Percentiles rank a stretch among this genome's conserved stretches.
These are phyloP conservation scores for Euphrasia confusa DNA, from an alignment of 257 asterid species.

Conservation along the genomic window DNA sequence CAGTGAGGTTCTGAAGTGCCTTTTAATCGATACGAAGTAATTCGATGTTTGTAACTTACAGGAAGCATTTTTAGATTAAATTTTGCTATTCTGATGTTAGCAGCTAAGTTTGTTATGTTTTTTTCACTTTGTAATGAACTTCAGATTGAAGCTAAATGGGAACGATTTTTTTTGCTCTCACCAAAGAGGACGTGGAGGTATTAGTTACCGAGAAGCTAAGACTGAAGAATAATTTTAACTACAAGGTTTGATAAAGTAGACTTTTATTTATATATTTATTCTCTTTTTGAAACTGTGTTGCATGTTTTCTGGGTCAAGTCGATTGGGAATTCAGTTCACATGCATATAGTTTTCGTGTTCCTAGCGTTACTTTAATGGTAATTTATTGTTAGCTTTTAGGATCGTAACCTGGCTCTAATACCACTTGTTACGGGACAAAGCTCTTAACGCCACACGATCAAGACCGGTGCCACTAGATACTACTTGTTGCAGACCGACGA, in stretches of 20 bases:
- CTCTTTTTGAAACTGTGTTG: constrained; percentile 14
- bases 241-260: constrained; percentile 29
- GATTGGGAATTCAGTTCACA: constrained; percentile 4
- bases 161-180: too few species aligned
- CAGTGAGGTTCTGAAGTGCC: too few species aligned
- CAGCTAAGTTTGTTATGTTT: background rate
- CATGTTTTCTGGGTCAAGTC: background rate
- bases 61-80: too few species aligned
- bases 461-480: too few species aligned
- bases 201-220: constrained; percentile 67
- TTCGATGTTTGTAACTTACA: too few species aligned
- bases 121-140: background rate
- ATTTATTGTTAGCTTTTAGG: too few species aligned
- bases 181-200: constrained; percentile 66
- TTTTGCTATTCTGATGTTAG: background rate
- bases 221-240: constrained; percentile 54
- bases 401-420: too few species aligned
- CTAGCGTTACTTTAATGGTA: background rate
- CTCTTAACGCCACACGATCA: too few species aligned
- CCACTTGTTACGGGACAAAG: too few species aligned
- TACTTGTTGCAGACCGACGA: too few species aligned
- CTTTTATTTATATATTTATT: background rate
- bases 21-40: too few species aligned
- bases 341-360: constrained; percentile 4
- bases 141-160: background rate